Base-by-base conservation (phyloP, 257 asterid genomes). In the Thymus mandschuricus region DNA sequence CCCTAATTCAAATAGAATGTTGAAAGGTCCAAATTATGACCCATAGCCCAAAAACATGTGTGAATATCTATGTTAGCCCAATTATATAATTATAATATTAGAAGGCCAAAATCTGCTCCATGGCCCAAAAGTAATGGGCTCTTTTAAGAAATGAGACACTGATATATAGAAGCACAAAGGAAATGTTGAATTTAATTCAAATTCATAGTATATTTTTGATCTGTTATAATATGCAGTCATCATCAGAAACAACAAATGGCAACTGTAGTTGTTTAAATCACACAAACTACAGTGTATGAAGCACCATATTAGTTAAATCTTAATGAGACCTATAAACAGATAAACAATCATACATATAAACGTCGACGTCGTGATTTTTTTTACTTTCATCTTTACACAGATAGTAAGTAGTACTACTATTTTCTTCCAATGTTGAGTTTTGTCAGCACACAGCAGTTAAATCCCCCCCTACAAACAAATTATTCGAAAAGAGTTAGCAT, bases 391-490 rank as follows among this genome's bases (percentile, higher is more conserved):
- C 64, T 56, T 61, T 68, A 56, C 60, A 60, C 51, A 38, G 21
- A 21, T 21, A 21, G 21, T 21, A 21, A 21, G 21, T 38, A 4
- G 4, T 38, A 2, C 6, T 38, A 5, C 7, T 4, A 11, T 79
- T 48, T 65, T 64, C 75, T 69, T 78, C 62, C 15, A 44, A 6
- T 11, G 65, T 60, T 62, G 41, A 68, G 56, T 56, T 58, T 8
- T 74, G 82, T 62, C 62, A 63, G 66, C 52, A 43, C 69, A 56
- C 35, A 21, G 41, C 43, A 29, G 51, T 55, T 69, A 71, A 63
- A 71, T 71, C 79, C 75, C 60, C 69, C 11, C 86, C 83, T 82
- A 79, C 83, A 79, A 58, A 52, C 8, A 60, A 71, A 62, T 38
- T 33, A 30, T 61, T 56, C 54, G 74, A 57, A 21, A 64, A 48